Evolutionary conservation across 1,284 basidiomycete genomes (phyloP), one percentile per base, ranked within the genome.

Genomic region (Ganoderma leucocontextum): DNA sequence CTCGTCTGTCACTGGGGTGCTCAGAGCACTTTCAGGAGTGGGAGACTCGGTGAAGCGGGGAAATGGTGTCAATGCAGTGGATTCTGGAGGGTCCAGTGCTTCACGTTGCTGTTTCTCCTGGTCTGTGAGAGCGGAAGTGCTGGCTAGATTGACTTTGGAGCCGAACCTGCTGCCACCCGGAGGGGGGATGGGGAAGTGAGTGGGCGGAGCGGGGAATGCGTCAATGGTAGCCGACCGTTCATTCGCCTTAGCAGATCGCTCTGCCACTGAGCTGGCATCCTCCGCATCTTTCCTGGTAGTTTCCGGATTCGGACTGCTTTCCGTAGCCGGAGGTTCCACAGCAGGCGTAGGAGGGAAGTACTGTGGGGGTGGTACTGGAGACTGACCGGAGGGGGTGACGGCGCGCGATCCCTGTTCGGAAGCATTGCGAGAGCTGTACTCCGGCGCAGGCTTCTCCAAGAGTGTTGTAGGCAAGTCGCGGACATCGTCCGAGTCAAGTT

Each of bases 191-290:
- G 91, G 91, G 70, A 90, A 87, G 74, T 92, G 90, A 0, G 87
- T 87, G 0, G 91, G 91, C 19, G 91, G 91, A 2, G 85, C 78
- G 22, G 91, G 91, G 77, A 93, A 93, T 0, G 88, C 88, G 33
- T 89, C 84, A 22, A 92, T 83, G 33, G 76, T 75, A 3, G 66
- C 44, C 9, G 72, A 71, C 13, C 33, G 52, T 35, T 58, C 53
- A 19, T 68, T 59, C 6, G 49, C 41, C 36, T 44, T 63, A 6
- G 38, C 15, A 22, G 38, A 17, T 41, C 44, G 67, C 60, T 57
- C 66, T 36, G 44, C 64, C 7, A 42, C 36, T 35, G 57, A 38
- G 36, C n/a, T 35, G 7, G 39, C 49, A 42, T 66, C 60, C 12
- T 68, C 63, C 1, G 60, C 9, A 19, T 66, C 65, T 15, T 68